These are phyloP conservation scores for Chrysosphaeria jannelii DNA, from an alignment of 2,329 filamentous ascomycete genomes.

Conservation along the genomic window DNA sequence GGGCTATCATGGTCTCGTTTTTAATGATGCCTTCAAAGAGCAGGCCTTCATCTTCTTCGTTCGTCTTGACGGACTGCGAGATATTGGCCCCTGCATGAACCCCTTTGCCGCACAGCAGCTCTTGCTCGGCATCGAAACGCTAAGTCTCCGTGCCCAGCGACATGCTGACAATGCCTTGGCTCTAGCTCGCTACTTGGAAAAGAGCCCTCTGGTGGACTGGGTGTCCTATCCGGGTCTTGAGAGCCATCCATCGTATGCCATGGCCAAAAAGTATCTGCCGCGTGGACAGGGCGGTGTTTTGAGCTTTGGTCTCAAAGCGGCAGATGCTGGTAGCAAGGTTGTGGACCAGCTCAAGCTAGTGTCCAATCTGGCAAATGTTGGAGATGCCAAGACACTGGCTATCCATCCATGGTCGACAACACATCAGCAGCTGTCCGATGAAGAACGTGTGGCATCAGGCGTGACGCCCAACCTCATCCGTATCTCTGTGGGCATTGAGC, in stretches of 20 bases:
- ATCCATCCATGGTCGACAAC: slow-evolving; percentile 93
- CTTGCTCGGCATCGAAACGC: slow-evolving; percentile 63
- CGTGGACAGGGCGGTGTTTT: slow-evolving; percentile 72
- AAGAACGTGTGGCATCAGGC: slow-evolving; percentile 54
- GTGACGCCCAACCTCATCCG: slow-evolving; percentile 77
- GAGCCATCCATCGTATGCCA: slow-evolving; percentile 48
- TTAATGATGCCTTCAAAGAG: slow-evolving; percentile 73
- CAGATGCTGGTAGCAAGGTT: slow-evolving; percentile 54
- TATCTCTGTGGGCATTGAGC: slow-evolving; percentile 83
- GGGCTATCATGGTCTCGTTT: slow-evolving; percentile 79
- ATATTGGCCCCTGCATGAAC: slow-evolving; percentile 56
- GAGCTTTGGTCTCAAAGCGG: slow-evolving; percentile 80
- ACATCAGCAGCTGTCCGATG: slow-evolving; percentile 64
- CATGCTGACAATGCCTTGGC: slow-evolving; percentile 61
- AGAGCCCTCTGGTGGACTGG: slow-evolving; percentile 63
- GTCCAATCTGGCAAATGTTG: slow-evolving; percentile 86
- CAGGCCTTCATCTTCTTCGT: slow-evolving; percentile 61
- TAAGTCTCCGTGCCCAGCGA: slow-evolving; percentile 60
- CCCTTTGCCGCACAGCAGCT: slow-evolving; percentile 86
- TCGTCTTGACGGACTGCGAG: slow-evolving; percentile 69
- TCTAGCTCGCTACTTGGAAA: slow-evolving; percentile 58
- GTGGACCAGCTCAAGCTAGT: slow-evolving; percentile 90
- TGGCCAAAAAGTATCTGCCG: slow-evolving; percentile 65
- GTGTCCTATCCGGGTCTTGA: slow-evolving; percentile 77
- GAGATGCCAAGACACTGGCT: slow-evolving; percentile 79